Evolutionary conservation across 805 yeast genomes (phyloP), one percentile per base, ranked within the genome.

Genomic region (Saccharomycopsis fermentans): DNA sequence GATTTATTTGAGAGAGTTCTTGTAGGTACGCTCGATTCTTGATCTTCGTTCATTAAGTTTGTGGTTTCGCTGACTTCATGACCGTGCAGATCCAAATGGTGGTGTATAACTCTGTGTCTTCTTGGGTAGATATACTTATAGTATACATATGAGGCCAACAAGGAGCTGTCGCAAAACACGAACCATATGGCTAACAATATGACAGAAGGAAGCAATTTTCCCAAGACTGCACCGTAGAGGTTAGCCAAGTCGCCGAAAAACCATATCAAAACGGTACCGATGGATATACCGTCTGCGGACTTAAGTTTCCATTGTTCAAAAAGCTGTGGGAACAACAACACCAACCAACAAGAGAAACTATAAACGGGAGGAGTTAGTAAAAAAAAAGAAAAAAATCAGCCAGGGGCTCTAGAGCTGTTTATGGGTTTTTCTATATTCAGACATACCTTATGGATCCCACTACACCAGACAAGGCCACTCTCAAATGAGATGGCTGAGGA

Each of bases 301-400:
- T 87, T 82, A 57, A 82, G 71, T 57, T 87, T 71, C 90, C 90
- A 87, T 71, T 87, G 92, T 68, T 87, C 95, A 27, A 87, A 77
- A 53, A 87, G 75, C 68, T 87, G 95, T 0, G 95, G 94, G 63
- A 87, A 71, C 59, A 87, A 76, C 47, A 87, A 71, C 14, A 87
- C 90, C 12, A 87, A 77, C 90, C 91, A 87, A 68, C 92, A 84
- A 0, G 92, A 90, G 48, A 87, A 75, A 35, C 83, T 77, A 62
- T 32, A 24, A 36, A n/a, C 16, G 12, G 16, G n/a, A n/a, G n/a
- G n/a, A n/a, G 55, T 34, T 52, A 35, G 43, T 35, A 51, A 21
- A 21, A 29, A 36, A 36, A 4, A 36, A 36, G 17, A 36, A 4
- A 36, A 12, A 36, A 36, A 37, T 19, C n/a, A n/a, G n/a, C n/a